Evolutionary conservation across 2,329 filamentous ascomycete genomes (phyloP).

Genomic region (Epichloe sibirici): DNA sequence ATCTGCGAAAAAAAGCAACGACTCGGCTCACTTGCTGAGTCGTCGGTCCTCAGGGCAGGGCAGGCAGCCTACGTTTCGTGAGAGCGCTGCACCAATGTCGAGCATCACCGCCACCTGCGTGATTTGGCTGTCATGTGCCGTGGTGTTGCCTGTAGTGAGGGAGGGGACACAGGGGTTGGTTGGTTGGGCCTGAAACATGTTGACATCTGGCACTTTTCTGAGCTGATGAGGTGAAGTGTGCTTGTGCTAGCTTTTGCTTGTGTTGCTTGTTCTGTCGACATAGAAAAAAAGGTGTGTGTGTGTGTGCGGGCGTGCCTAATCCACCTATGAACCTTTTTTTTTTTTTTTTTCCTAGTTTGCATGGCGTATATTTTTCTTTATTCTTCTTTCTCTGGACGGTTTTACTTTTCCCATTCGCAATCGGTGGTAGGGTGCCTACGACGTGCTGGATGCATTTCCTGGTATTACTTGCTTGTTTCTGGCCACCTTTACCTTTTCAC

Average conservation of each 20-base stretch:
- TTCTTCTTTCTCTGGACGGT: neutral
- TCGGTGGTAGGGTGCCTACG: neutral
- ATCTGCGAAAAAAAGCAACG: neutral
- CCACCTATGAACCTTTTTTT: neutral
- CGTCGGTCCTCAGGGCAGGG: too few relatives aligned
- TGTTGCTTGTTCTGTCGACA: neutral
- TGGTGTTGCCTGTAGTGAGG: neutral
- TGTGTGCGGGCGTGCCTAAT: neutral
- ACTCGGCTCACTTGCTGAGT: neutral
- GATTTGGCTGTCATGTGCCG: neutral
- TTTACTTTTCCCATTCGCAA: neutral
- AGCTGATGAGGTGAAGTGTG: too few relatives aligned
- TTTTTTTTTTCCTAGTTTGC: neutral
- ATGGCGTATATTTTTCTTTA: neutral
- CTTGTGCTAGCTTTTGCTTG: too few relatives aligned
- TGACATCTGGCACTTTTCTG: too few relatives aligned
- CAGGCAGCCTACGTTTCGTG: too few relatives aligned
- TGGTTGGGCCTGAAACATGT: neutral
- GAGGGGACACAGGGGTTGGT: too few relatives aligned
- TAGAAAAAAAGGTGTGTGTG: neutral
- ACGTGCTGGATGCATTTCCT: neutral
- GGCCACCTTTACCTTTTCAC: neutral
- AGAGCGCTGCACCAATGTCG: neutral
- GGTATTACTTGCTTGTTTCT: slow-evolving; percentile 5
- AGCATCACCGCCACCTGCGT: neutral